These are phyloP conservation scores for Podospora pseudopauciseta DNA, from an alignment of 495 filamentous ascomycete genomes.

Conservation along the genomic window DNA sequence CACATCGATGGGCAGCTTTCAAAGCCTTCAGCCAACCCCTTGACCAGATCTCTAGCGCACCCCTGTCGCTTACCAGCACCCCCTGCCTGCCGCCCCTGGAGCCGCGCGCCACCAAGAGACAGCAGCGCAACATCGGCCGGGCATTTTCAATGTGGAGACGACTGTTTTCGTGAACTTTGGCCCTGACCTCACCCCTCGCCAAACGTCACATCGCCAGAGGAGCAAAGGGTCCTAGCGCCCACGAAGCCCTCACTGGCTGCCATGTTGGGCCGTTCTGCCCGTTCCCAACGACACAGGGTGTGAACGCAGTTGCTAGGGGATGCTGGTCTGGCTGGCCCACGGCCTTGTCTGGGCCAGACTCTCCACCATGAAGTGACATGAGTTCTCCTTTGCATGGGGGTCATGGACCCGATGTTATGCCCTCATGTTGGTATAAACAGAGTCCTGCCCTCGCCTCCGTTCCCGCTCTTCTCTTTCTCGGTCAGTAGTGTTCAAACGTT, in stretches of 20 bases:
- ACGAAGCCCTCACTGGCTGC: not conserved
- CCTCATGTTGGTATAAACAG: conserved; percentile 7
- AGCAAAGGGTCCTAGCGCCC: not conserved
- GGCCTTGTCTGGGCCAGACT: not conserved
- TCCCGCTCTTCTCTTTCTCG: conserved; percentile 24
- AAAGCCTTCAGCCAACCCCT: conserved; percentile 13
- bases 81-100: conserved; percentile 12
- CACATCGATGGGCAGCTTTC: not conserved
- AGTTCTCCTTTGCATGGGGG: not conserved
- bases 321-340: conserved; percentile 3
- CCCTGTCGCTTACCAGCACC: conserved; percentile 10
- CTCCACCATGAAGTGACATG: conserved; percentile 3
- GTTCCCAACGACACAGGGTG: not conserved
- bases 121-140: not conserved
- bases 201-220: not conserved
- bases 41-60: conserved; percentile 18
- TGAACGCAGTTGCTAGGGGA: not conserved
- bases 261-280: not conserved
- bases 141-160: not conserved
- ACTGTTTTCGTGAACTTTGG: not conserved
- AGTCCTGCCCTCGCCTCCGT: conserved; percentile 8
- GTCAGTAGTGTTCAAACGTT: conserved; percentile 30
- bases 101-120: conserved; percentile 19
- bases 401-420: not conserved
- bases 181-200: not conserved